Evolutionary conservation across 2,329 filamentous ascomycete genomes (phyloP), one percentile per base, ranked within the genome.

Genomic region (Alternaria triticina): DNA sequence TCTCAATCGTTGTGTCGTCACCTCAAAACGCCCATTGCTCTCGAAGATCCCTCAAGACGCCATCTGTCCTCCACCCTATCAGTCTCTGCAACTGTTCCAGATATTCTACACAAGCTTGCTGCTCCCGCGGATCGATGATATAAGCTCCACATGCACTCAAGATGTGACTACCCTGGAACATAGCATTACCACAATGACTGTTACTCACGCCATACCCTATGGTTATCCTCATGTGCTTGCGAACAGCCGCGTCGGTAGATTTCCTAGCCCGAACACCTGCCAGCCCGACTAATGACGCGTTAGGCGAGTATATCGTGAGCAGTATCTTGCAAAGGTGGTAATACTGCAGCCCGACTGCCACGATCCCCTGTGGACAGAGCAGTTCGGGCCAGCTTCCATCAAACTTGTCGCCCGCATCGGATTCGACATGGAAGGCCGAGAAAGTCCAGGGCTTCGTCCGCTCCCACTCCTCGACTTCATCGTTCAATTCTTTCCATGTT

Each of bases 321-420:
- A 77, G 59, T 23, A 77, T 76, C 59, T 74, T 74, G 63, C 73
- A 75, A 5, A 77, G 65, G 23, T 77, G 74, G 58, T 75, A 75
- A 36, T 75, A 75, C 45, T 77, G 73, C 5, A 76, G 33, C 1
- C 74, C 73, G 23, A 77, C 70, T 20, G 74, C 72, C 15, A 75
- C 67, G 4, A 74, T 70, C 13, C 73, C 74, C 45, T 69, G 66
- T 0, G 73, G 57, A 15, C 70, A 73, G 0, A 70, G 71, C 8
- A 76, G 58, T 25, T 62, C 64, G 2, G 74, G 74, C 73, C 74
- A 76, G 3, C 52, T 36, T 5, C 70, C 72, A 6, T 60, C 59
- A 54, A 70, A 76, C 27, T 61, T 64, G 5, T 71, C 70, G 6
- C 74, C 74, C 6, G 70, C 74, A 40, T 69, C 57, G 2, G 66